Percentiles rank a stretch among this genome's conserved stretches.
Conservation (phyloP, 2,329 filamentous ascomycete species). For the Microsporum audouinii region DNA sequence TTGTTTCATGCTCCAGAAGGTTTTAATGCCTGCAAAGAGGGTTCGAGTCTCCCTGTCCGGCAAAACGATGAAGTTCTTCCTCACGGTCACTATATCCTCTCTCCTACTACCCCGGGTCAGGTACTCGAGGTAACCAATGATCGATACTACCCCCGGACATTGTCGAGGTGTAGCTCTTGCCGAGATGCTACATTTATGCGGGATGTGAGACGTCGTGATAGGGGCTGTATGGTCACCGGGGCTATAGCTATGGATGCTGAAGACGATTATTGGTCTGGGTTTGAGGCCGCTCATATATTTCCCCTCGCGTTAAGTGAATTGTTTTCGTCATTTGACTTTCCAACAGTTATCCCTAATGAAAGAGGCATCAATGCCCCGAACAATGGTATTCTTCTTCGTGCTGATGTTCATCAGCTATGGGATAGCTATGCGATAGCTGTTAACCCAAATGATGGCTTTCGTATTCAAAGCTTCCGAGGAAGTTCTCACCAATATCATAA, state of each 20-base stretch:
- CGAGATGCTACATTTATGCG: background rate
- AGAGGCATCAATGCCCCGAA: constrained; percentile 19
- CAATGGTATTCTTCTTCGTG: constrained; percentile 20
- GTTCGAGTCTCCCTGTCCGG: too few relatives aligned
- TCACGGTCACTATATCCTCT: background rate
- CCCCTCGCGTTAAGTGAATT: constrained; percentile 5
- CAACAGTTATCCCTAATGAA: constrained; percentile 12
- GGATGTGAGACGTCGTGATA: background rate
- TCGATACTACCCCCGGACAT: background rate
- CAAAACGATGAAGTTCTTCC: too few relatives aligned
- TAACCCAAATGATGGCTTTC: constrained; percentile 18
- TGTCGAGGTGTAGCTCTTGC: background rate
- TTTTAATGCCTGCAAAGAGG: too few relatives aligned
- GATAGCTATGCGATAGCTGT: constrained; percentile 18
- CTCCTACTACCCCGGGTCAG: background rate
- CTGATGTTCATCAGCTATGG: constrained; percentile 16
- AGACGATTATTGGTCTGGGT: background rate
- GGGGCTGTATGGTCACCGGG: too few relatives aligned
- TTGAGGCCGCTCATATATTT: constrained; percentile 21
- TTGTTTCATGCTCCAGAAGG: too few relatives aligned
- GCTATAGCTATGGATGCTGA: too few relatives aligned
- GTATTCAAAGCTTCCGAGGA: constrained; percentile 17
- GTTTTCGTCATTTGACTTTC: constrained; percentile 3
- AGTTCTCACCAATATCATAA: constrained; percentile 10
- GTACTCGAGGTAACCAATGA: background rate